These are phyloP conservation scores for Neonectria punicea DNA, from an alignment of 2,329 filamentous ascomycete species.

Conservation along the genomic window DNA sequence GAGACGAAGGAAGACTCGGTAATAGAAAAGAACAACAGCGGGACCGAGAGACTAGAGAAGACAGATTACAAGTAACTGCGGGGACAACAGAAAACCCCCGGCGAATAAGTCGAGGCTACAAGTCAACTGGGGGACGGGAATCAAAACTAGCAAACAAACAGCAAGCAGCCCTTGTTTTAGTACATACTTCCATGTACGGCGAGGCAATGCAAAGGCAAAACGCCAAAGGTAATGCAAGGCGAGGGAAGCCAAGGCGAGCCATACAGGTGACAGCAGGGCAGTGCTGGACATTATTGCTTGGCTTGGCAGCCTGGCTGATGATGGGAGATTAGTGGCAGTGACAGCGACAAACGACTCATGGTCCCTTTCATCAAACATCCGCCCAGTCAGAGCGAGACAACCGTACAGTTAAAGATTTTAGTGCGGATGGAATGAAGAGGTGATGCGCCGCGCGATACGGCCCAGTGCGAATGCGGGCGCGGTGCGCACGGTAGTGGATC, in stretches of 20 bases:
- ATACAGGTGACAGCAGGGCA: not conserved
- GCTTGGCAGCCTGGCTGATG: not conserved
- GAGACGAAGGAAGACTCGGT: not conserved
- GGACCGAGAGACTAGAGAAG: not conserved
- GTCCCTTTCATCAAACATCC: constrained; percentile 11
- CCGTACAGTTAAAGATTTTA: constrained; percentile 13
- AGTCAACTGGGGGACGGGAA: constrained; percentile 6
- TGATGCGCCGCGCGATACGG: constrained; percentile 16
- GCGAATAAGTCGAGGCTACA: not conserved
- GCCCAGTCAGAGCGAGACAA: constrained; percentile 6
- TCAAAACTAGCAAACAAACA: constrained; percentile 1
- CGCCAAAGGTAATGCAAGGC: not conserved
- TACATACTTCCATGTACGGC: not conserved
- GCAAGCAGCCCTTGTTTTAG: not conserved
- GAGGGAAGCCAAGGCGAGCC: not conserved
- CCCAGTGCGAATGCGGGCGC: constrained; percentile 1
- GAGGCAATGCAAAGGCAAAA: not conserved
- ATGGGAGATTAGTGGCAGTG: not conserved
- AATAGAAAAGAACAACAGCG: not conserved
- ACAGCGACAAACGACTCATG: constrained; percentile 2
- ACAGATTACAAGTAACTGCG: constrained; percentile 7
- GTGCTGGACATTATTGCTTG: not conserved
- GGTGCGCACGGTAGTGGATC: constrained; percentile 16
- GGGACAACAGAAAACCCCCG: constrained; percentile 15
- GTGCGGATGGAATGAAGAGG: constrained; percentile 5